Base-by-base conservation (phyloP, 1,284 basidiomycete genomes). In the Ustilago shanxiensis region DNA sequence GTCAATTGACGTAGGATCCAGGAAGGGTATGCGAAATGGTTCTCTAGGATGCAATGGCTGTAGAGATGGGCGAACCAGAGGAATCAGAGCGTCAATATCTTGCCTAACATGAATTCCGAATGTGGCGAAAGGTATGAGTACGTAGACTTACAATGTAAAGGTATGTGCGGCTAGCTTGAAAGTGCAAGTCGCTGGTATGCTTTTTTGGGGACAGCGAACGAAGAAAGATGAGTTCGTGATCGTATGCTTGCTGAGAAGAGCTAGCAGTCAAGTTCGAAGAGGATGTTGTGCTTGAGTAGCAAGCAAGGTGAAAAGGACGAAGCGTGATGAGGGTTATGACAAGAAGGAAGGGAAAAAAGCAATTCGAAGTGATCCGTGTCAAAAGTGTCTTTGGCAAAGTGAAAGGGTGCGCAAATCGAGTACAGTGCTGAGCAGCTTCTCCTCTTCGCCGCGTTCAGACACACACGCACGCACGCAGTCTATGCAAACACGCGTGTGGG, bases 11-110 rank as follows among this genome's bases (percentile, higher is more conserved):
- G 47, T 33, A 16, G 22, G 35, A 26, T 35, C 11, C n/a, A 33
- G 60, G n/a, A n/a, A n/a, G 63, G 63, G 60, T 66, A 66, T 72
- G 63, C 37, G 37, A 55, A 60, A 52, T 45, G 64, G 18, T 20
- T 29, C 2, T 61, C 63, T 62, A 61, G 54, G 50, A 61, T 61
- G 58, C 41, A 35, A 20, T 52, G 20, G 33, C 52, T 58, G 53
- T 14, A 24, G 44, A 9, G 29, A 14, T 9, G 4, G 29, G 10
- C 11, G 35, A 57, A 8, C 37, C 24, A 39, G 54, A 28, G 54
- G n/a, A 31, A 26, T 28, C 4, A 31, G 22, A 14, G 22, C 20
- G 64, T 66, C 50, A 66, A n/a, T n/a, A n/a, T n/a, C n/a, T n/a
- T n/a, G n/a, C n/a, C n/a, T n/a, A n/a, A 55, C 39, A 24, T 26